Evolutionary conservation across 768 basidiomycete genomes (phyloP), one percentile per base, ranked within the genome.

Genomic region (Austroboletus eburneus): DNA sequence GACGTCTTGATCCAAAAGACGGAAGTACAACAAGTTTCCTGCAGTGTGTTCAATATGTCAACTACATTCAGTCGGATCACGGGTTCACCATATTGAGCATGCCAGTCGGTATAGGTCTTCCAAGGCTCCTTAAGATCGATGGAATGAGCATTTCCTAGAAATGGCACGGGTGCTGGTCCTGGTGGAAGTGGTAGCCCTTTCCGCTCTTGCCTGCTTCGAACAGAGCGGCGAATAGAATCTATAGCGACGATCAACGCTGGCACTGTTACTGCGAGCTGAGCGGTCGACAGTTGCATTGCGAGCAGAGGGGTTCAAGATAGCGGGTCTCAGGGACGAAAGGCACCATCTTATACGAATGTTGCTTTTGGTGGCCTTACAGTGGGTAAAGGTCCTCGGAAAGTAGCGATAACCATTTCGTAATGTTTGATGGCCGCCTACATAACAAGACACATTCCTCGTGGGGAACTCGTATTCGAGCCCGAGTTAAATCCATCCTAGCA

Each of bases 1-100:
- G 21, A 71, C 65, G 7, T 60, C 63, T 17, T 69, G 65, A 48
- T 73, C 76, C 55, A 74, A 72, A 21, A 74, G 61, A 13, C 67
- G 65, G 47, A 75, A 70, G 14, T 73, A 74, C 24, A 80, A 68
- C 9, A 80, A 51, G 1, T 71, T 57, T 1, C 73, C 70, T 73
- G 27, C 9, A 20, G 20, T 14, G 43, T 22, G 8, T n/a, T 24
- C 17, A 14, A 21, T 20, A 43, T 27, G 13, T 6, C 10, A 18
- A 34, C 4, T 1, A 27, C 10, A n/a, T 24, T 18, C 34, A 6
- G 9, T 17, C 20, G 2, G 21, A 13, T 29, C n/a, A 9, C 16
- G 34, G 4, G 16, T 37, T 43, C 16, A 53, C 51, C 51, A 20
- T 49, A 43, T 20, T 23, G 45, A 9, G 27, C 41, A 24, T 36